Base-by-base conservation (phyloP, 129 eudicot species). In the Tagetes patula region DNA sequence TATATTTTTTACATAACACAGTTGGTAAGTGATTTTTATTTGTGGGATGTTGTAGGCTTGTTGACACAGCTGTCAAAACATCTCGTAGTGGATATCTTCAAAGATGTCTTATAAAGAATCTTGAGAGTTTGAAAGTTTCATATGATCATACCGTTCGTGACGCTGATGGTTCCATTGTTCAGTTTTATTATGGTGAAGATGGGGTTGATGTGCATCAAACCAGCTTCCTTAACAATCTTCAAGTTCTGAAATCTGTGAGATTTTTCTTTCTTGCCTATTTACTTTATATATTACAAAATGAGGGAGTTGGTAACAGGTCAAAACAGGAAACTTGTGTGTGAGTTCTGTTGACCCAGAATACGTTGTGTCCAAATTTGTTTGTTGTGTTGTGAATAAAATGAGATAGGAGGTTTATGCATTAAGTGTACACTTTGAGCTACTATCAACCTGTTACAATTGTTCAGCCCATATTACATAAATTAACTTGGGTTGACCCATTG, bases 11-110 rank as follows among this genome's bases (percentile, higher is more conserved):
- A 33, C 48, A 68, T 49, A 6, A 52, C 12, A 12, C 30, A 56
- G 41, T 32, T 47, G 3, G 31, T 61, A 61, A 64, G 73, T 71
- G 53, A 8, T 53, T 39, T 32, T 79, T 12, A 55, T 55, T 38
- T 42, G 27, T 45, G 60, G 32, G 61, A 30, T 34, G 47, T 64
- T 80, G 33, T 66, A 92, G 97, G 83, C 82, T 94, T 74, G 98
- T 94, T 56, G 98, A 94, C 77, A 94, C 98, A 5, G 98, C 98
- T 36, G 98, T 94, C 9, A 94, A 94, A 81, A 94, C 98, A 36
- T 94, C 98, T 77, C 96, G 98, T 12, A 94, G 98, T 88, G 98
- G 98, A 67, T 94, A 94, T 75, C 77, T 94, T 52, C 98, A 94
- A 61, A 79, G 98, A 79, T 94, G 97, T 61, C 84, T 94, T 65